Base-by-base conservation (phyloP, 768 basidiomycete species). In the Termitomyces sp. region DNA sequence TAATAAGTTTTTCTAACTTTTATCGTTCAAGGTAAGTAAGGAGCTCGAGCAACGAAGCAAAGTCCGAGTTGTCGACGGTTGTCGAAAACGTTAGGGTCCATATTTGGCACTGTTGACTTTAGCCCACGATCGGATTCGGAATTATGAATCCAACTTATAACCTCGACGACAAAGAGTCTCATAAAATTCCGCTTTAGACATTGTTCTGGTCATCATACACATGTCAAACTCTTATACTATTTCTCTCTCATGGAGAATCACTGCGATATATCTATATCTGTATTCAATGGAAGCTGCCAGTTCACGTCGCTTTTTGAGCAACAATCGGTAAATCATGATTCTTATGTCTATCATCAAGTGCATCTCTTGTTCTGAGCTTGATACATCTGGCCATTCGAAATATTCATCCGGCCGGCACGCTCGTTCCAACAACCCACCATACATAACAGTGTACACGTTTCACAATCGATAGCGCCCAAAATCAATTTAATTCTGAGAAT, bases 321-420 rank as follows among this genome's bases (percentile, higher is more conserved):
- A 43, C 55, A 34, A 56, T 32, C 29, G 54, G 17, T 55, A 17
- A 10, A 55, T 56, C 55, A 56, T 56, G 17, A 31, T 56, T 50
- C 31, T 34, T 20, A 11, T 45, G 31, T 56, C 29, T 32, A 32
- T 43, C 29, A 42, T 55, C 17, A 29, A 32, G 40, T 29, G 29
- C 42, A 55, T 43, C 5, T 32, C n/a, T 42, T 17, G 5, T 31
- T 17, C 15, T 12, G 15, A 38, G 5, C 10, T n/a, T 54, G 38
- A 43, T 32, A 15, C 32, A 7, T 45, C 14, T 32, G 54, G 29
- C 0, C 10, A 36, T 20, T 31, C 8, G 9, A 47, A 14, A 20
- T 11, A 32, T 42, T 31, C 25, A 25, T 17, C 47, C 61, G 10
- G 32, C 37, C 51, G 20, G 40, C n/a, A 29, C 38, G 20, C 14